Evolutionary conservation across 2,329 filamentous ascomycete genomes (phyloP), one percentile per base, ranked within the genome.

Genomic region (Cladosporium sphaerospermum): DNA sequence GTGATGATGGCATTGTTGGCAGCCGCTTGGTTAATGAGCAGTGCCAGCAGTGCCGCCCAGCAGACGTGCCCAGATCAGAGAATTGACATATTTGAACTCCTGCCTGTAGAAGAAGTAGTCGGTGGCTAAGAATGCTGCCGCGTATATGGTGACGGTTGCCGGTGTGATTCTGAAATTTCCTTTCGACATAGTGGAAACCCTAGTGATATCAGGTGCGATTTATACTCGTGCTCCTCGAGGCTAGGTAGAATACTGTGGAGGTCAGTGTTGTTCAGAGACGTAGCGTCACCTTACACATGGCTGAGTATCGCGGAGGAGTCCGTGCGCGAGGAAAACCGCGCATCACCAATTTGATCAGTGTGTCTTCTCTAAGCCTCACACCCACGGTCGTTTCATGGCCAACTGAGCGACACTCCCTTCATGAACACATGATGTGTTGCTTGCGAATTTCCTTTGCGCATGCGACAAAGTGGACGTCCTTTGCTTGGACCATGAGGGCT

Each of bases 91-190:
- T 48, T 39, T 48, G 45, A 18, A 48, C 16, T 48, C 11, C 23
- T 37, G 45, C 18, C 45, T 31, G 45, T 48, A 48, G 9, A 36
- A 34, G 31, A 48, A 23, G 18, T 48, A 48, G 33, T 48, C 52
- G 11, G 40, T 45, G 18, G 33, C 34, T 6, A 54, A 40, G n/a
- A 37, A 53, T 40, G 14, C 36, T 49, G 19, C 40, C 11, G 3
- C 36, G 18, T 74, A 75, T 18, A 77, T 53, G 43, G 52, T 44
- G 34, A 45, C 53, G n/a, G 54, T 44, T 14, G 42, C 42, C 23
- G 19, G 42, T 44, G 3, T 44, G 18, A 44, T 10, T 32, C 19
- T 32, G 42, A 23, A 23, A 14, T 44, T 28, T 23, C 8, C n/a
- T 44, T 28, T 23, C 3, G 42, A 19, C 42, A 44, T 44, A 8